Conservation (phyloP, 202 grass and related monocot genomes). For the Carex sylvatica region DNA sequence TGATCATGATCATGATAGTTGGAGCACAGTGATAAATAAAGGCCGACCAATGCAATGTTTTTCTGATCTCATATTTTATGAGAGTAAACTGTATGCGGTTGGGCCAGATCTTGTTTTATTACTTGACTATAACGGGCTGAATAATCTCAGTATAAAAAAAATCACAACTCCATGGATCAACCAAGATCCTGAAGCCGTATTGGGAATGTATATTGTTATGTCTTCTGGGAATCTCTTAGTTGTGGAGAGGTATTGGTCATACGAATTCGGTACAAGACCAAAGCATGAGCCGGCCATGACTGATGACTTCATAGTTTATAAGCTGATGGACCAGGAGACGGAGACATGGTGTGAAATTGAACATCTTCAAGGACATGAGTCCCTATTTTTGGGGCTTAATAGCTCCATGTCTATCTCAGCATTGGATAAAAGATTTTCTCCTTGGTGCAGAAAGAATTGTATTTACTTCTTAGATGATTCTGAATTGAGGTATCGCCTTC, state of each 20-base stretch:
- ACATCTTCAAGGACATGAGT: neutral
- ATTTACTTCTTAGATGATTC: constrained; percentile 12
- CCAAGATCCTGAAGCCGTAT: neutral
- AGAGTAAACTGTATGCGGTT: neutral
- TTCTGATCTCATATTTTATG: neutral
- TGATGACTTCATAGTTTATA: neutral
- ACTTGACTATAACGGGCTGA: neutral
- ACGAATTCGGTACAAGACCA: neutral
- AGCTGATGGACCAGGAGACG: neutral
- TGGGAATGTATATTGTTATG: neutral
- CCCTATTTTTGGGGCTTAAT: constrained; percentile 4
- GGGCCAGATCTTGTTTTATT: neutral
- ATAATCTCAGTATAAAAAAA: neutral
- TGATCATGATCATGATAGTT: too few species aligned
- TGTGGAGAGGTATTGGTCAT: neutral
- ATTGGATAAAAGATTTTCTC: neutral
- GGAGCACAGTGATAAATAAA: neutral
- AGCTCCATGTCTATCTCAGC: neutral
- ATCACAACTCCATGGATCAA: neutral
- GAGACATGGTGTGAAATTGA: neutral
- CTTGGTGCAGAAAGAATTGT: neutral
- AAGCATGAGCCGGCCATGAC: neutral
- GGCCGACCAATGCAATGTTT: neutral
- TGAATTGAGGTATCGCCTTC: neutral
- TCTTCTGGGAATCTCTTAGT: constrained; percentile 1